Base-by-base conservation (phyloP, 2,329 filamentous ascomycete species). In the Aspergillus sp. region DNA sequence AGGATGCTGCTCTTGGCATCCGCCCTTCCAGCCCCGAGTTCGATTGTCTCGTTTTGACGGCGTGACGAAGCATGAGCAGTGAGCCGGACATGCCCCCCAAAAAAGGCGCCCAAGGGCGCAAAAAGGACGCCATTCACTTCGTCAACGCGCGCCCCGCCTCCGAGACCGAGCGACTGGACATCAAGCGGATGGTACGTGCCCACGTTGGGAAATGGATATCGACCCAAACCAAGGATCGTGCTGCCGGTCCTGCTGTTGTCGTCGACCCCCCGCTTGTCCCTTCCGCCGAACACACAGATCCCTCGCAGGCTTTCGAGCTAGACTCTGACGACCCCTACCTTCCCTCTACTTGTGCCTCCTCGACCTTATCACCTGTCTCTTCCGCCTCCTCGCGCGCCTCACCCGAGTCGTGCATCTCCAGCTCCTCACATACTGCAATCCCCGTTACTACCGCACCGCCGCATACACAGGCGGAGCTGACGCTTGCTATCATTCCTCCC, bases 161-260 rank as follows among this genome's bases (percentile, higher is more conserved):
- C 2, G 70, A 73, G 21, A 60, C 52, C 0, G 70, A 73, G 46
- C 64, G 64, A 41, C 23, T 66, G 17, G 64, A 60, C 41, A 68
- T 69, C 4, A 68, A 71, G 47, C 67, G 66, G 14, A 40, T 68
- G 45, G 70, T 73, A n/a, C 67, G 70, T 46, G 70, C 70, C 7
- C 70, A 73, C 55, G 70, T 73, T 12, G 70, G 70, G n/a, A 64
- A 66, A 61, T 73, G 69, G 70, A 73, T 73, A 46, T 73, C 70
- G 52, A 68, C 70, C 19, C 70, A 73, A 52, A 71, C 70, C 33
- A 73, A 68, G 58, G 69, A 70, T 31, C 68, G 68, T 48, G 58
- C 62, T 11, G 46, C 56, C 8, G 62, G 48, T 43, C 43, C 55
- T 11, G 59, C 61, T 8, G 39, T 46, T 19, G 25, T 17, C 12